Conservation (phyloP, 306 rosid genomes). For the Cicer chorassanicum region DNA sequence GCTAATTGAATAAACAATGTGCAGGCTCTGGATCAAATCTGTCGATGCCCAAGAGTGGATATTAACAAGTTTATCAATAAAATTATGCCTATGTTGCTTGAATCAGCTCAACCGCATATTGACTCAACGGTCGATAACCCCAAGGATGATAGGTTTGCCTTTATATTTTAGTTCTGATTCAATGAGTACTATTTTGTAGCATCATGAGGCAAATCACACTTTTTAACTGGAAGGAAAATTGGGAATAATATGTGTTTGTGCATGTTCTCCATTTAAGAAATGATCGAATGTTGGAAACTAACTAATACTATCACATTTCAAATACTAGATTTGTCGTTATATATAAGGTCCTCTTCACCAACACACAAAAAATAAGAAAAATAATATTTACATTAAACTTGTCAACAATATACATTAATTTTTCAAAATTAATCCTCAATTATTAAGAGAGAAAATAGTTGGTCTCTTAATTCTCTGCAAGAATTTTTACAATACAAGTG, state of each 20-base stretch:
- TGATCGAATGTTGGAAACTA: background rate
- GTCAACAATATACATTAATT: too few species aligned
- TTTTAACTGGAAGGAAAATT: background rate
- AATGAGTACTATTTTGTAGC: background rate
- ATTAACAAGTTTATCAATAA: background rate
- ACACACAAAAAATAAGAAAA: too few species aligned
- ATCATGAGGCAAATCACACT: background rate
- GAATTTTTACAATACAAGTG: too few species aligned
- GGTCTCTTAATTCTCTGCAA: too few species aligned
- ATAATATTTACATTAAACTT: too few species aligned
- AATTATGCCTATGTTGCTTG: conserved; percentile 32
- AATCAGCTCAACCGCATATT: conserved; percentile 15
- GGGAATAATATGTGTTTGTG: background rate
- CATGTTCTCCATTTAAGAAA: background rate
- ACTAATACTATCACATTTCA: background rate
- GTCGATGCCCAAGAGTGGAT: conserved; percentile 5
- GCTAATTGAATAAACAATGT: background rate
- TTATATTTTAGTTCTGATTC: background rate
- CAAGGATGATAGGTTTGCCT: conserved; percentile 17
- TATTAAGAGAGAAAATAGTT: too few species aligned
- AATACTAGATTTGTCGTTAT: background rate
- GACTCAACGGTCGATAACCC: background rate
- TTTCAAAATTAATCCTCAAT: too few species aligned
- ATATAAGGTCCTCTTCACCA: too few species aligned
- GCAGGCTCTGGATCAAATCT: conserved; percentile 46